Evolutionary conservation across 2,329 filamentous ascomycete genomes (phyloP), one percentile per base, ranked within the genome.

Genomic region (Sphaerulina populicola): DNA sequence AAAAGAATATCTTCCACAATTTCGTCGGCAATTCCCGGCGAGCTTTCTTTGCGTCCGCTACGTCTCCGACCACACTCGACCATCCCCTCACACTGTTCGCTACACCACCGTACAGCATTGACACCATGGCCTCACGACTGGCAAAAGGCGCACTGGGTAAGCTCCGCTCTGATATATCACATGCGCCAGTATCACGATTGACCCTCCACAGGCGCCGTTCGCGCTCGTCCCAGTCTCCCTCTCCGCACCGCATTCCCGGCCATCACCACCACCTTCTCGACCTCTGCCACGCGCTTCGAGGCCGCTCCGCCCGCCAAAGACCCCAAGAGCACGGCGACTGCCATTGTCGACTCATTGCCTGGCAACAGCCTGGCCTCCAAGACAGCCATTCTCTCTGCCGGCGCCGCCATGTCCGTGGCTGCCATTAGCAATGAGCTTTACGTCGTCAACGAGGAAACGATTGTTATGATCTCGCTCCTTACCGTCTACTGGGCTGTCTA

Each of bases 381-480:
- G 85, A 89, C 88, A 64, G 93, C 93, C 68, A 91, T 96, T 70
- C 85, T 98, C 67, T 97, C 91, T 69, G 90, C 88, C 66, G 85
- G 85, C 60, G 88, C 93, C 67, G 91, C 86, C 75, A 74, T 94
- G 65, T 90, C 87, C 67, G 81, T 94, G 72, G 94, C 93, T 70
- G 93, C 89, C 68, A 89, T 98, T 76, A 94, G 87, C 83, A 98
- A 94, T 77, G 93, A 98, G 82, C 89, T 97, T 79, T 97, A 96
- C 76, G 89, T 98, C 71, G 80, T 98, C 75, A 98, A 98, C 78
- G 93, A 98, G 80, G 93, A 98, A 79, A 86, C 90, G 59, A 86
- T 98, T 69, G 87, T 94, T 68, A 87, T 88, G 62, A 81, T 98
- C 76, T 93, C 86, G 72, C 79, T 98, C 66, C 77, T 97, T 69